phyloP scores from a whole-genome alignment of 2,329 filamentous ascomycete genomes.

The Fusarium multiceps region DNA sequence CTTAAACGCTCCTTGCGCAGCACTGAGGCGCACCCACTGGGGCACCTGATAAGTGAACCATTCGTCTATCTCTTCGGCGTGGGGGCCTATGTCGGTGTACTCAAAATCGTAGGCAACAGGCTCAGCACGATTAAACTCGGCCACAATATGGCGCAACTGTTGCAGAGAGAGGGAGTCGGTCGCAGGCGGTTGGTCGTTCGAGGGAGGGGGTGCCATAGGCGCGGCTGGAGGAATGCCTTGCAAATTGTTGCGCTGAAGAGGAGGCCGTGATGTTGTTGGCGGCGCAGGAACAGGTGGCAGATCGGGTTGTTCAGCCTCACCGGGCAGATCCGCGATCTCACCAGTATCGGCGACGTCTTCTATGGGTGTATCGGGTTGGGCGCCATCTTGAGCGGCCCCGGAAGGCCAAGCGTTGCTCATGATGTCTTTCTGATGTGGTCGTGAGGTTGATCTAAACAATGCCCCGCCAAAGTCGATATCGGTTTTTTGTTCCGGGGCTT shows the following conservation, averaged over 20 bases:
- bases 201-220: slow-evolving; percentile 47
- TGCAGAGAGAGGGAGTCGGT: slow-evolving; percentile 79
- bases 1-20: slow-evolving; percentile 81
- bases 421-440: slow-evolving; percentile 39
- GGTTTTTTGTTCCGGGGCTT: slow-evolving; percentile 22
- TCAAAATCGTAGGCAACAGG: slow-evolving; percentile 85
- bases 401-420: slow-evolving; percentile 61
- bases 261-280: slow-evolving; percentile 36
- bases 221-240: slow-evolving; percentile 42
- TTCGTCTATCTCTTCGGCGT: slow-evolving; percentile 92
- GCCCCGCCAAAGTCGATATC: slow-evolving; percentile 41
- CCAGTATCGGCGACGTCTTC: slow-evolving; percentile 58
- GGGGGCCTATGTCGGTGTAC: slow-evolving; percentile 77
- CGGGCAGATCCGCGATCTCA: slow-evolving; percentile 48
- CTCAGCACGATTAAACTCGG: slow-evolving; percentile 77
- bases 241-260: slow-evolving; percentile 47
- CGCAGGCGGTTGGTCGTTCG: slow-evolving; percentile 52
- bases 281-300: slow-evolving; percentile 52
- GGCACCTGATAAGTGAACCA: slow-evolving; percentile 95
- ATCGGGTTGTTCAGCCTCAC: slow-evolving; percentile 52
- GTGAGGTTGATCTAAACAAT: slow-evolving; percentile 38
- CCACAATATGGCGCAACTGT: slow-evolving; percentile 78
- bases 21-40: slow-evolving; percentile 82
- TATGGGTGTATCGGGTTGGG: slow-evolving; percentile 44
- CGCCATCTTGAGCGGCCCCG: slow-evolving; percentile 50